Conservation (phyloP, 805 yeast genomes). For the Myxozyma geophila region DNA sequence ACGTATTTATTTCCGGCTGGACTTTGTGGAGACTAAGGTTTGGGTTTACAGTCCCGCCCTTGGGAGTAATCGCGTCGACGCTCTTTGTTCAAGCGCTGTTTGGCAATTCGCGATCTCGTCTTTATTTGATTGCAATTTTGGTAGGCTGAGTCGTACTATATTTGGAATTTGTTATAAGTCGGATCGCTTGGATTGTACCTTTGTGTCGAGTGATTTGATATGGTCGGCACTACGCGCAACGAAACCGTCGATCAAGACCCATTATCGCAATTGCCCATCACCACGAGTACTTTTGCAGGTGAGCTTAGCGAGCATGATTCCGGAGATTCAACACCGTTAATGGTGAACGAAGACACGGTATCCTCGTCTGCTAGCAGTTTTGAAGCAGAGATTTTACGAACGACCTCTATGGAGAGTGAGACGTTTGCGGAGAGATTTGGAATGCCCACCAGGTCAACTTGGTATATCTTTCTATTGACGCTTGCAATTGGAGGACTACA, state of each 20-base stretch:
- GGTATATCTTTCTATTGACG: slow-evolving; percentile 54
- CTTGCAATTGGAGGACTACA: slow-evolving; percentile 62
- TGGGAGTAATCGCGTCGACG: too few relatives aligned
- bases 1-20: too few relatives aligned
- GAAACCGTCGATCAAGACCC: neutral
- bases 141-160: too few relatives aligned
- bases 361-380: neutral
- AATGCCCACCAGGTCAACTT: slow-evolving; percentile 47
- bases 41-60: too few relatives aligned
- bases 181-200: too few relatives aligned
- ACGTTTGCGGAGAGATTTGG: slow-evolving; percentile 11
- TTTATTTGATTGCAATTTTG: too few relatives aligned
- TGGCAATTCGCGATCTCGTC: too few relatives aligned
- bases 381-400: neutral
- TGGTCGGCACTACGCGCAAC: too few relatives aligned
- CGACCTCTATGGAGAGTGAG: slow-evolving; percentile 4
- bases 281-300: neutral
- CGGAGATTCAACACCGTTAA: slow-evolving; percentile 8
- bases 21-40: too few relatives aligned
- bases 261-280: neutral
- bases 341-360: neutral
- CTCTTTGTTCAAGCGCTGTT: too few relatives aligned
- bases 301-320: slow-evolving; percentile 1
- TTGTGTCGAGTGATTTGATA: too few relatives aligned
- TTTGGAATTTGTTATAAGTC: too few relatives aligned